A percentile compares a stretch with the other conserved stretches of the same genome.
Evolutionary conservation across 2,329 filamentous ascomycete species (phyloP).

Genomic region (Triangularia setosa): DNA sequence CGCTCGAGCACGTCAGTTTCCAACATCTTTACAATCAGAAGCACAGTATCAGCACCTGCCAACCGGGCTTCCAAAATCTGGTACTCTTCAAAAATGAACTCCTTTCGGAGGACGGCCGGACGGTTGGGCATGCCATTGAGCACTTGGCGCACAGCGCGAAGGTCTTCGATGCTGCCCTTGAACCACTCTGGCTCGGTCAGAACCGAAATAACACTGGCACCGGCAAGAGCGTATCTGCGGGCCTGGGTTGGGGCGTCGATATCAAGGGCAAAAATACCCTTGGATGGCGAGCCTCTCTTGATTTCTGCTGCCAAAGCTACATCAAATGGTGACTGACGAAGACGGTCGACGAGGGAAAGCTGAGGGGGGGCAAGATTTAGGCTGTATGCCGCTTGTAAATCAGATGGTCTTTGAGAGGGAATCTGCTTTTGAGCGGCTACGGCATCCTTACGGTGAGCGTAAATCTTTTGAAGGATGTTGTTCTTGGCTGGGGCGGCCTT

Average conservation of each 20-base stretch:
- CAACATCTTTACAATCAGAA: slow-evolving; percentile 98
- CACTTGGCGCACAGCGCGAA: slow-evolving; percentile 80
- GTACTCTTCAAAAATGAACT: slow-evolving; percentile 97
- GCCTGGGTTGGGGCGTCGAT: slow-evolving; percentile 89
- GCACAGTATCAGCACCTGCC: slow-evolving; percentile 87
- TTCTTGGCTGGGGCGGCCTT: slow-evolving; percentile 45
- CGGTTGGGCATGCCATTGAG: slow-evolving; percentile 89
- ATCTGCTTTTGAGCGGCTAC: slow-evolving; percentile 79
- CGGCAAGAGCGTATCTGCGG: slow-evolving; percentile 84
- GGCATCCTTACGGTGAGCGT: slow-evolving; percentile 69
- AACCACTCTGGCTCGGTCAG: slow-evolving; percentile 99
- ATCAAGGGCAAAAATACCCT: slow-evolving; percentile 85
- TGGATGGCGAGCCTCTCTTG: slow-evolving; percentile 93
- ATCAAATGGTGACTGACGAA: slow-evolving; percentile 79
- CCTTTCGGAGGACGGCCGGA: slow-evolving; percentile 87
- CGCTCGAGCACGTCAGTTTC: slow-evolving; percentile 67
- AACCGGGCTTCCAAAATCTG: slow-evolving; percentile 93
- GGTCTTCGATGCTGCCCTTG: slow-evolving; percentile 93
- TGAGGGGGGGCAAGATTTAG: slow-evolving; percentile 80
- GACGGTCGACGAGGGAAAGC: slow-evolving; percentile 72
- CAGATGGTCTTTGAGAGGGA: slow-evolving; percentile 76
- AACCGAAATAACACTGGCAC: slow-evolving; percentile 97
- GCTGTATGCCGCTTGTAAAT: slow-evolving; percentile 83
- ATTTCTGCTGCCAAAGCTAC: slow-evolving; percentile 96
- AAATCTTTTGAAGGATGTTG: slow-evolving; percentile 90